Evolutionary conservation across 345 rosid genomes (phyloP).

Genomic region (Lepidium aucheri): DNA sequence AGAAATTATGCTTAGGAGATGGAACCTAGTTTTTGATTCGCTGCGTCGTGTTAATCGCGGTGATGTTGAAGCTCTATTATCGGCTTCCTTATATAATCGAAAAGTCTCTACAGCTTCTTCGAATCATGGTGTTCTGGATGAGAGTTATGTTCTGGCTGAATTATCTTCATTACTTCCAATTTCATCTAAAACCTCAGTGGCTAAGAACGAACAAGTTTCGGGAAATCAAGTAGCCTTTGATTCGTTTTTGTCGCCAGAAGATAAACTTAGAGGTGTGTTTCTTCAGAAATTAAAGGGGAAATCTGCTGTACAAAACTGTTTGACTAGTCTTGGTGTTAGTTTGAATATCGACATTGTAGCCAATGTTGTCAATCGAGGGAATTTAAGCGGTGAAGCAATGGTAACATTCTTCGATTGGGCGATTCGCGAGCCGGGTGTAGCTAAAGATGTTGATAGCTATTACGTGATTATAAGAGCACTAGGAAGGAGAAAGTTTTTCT

Average conservation of each 20-base stretch:
- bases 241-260: conserved; percentile 54
- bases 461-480: conserved; percentile 53
- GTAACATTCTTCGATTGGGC: conserved; percentile 74
- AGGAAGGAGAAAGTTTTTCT: conserved; percentile 65
- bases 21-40: not conserved
- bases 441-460: conserved; percentile 40
- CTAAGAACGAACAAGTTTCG: not conserved
- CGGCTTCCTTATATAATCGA: not conserved
- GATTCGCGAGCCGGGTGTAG: conserved; percentile 39
- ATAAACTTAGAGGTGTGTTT: conserved; percentile 78
- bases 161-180: conserved; percentile 55
- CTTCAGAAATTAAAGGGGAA: conserved; percentile 59
- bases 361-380: conserved; percentile 56
- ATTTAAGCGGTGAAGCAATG: conserved; percentile 66
- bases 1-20: conserved; percentile 16
- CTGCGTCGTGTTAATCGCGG: not conserved
- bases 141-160: conserved; percentile 43
- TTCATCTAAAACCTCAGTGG: conserved; percentile 14
- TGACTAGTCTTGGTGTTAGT: conserved; percentile 37
- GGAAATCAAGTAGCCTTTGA: conserved; percentile 29
- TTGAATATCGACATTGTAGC: conserved; percentile 55
- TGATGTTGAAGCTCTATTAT: not conserved
- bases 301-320: conserved; percentile 41
- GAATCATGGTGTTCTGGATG: conserved; percentile 27
- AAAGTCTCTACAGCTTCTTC: conserved; percentile 3